Conservation (phyloP, 306 rosid genomes). For the Aeschynomene evenia region DNA sequence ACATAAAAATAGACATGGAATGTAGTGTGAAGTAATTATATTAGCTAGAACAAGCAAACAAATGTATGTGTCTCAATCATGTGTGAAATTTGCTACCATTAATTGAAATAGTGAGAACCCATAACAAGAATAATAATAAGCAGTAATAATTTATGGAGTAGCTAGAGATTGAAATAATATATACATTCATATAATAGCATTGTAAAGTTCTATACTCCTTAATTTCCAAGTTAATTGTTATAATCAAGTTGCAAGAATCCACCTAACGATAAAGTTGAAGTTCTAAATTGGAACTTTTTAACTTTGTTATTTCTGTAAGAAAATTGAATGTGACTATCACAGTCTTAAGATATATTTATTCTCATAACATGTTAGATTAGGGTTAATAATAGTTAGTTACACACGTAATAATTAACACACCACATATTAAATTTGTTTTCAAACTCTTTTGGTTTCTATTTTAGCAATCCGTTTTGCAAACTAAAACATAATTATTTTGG, state of each 20-base stretch:
- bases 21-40: no score
- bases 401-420: neutral
- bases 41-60: no score
- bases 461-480: neutral
- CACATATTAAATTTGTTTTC: neutral
- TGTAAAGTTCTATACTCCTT: neutral
- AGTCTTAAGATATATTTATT: neutral
- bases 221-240: conserved; percentile 4
- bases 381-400: neutral
- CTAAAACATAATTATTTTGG: neutral
- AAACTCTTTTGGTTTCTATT: neutral
- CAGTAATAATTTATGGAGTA: no score
- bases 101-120: no score
- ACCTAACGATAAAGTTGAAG: neutral
- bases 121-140: no score
- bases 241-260: conserved; percentile 11
- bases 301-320: neutral
- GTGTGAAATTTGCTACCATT: no score
- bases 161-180: no score
- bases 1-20: no score
- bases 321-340: neutral
- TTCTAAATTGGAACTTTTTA: neutral
- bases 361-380: neutral
- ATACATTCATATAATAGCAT: neutral
- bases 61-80: no score